These are phyloP conservation scores for Cercospora sp. DNA, from an alignment of 2,329 filamentous ascomycete species.

Conservation along the genomic window DNA sequence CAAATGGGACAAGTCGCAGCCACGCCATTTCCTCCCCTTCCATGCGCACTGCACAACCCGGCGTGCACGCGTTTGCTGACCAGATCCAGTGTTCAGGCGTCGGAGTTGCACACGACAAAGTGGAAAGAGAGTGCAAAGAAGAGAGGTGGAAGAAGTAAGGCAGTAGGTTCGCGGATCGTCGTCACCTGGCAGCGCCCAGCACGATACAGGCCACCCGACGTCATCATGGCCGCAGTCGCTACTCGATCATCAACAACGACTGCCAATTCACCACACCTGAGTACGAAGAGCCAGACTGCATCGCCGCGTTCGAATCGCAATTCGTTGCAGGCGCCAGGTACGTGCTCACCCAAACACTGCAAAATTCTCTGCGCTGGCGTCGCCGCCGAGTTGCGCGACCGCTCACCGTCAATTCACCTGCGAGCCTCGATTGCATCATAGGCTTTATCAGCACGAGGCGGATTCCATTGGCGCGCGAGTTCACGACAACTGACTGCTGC, in stretches of 20 bases:
- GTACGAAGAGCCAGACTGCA: slow-evolving; percentile 28
- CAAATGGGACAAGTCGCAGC: neutral
- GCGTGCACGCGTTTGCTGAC: slow-evolving; percentile 7
- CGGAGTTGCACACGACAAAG: neutral
- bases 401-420: neutral
- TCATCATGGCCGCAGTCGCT: slow-evolving; percentile 28
- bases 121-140: neutral
- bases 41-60: neutral
- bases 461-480: slow-evolving; percentile 8
- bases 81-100: neutral
- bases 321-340: slow-evolving; percentile 31
- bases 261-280: slow-evolving; percentile 33
- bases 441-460: slow-evolving; percentile 3
- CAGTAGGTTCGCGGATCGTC: slow-evolving; percentile 11
- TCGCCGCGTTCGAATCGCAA: slow-evolving; percentile 32
- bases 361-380: neutral
- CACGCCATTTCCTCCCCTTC: neutral
- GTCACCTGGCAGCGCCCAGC: slow-evolving; percentile 11
- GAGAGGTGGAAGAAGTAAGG: slow-evolving; percentile 11
- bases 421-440: slow-evolving; percentile 10
- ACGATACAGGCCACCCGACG: slow-evolving; percentile 6
- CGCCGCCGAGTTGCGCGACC: neutral
- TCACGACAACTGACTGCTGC: slow-evolving; percentile 19
- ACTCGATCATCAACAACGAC: slow-evolving; percentile 29
- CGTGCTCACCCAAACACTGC: slow-evolving; percentile 19